Evolutionary conservation across 108 stramenopile genomes (phyloP), one percentile per base, ranked within the genome.

Genomic region (Skeletonema grethae): DNA sequence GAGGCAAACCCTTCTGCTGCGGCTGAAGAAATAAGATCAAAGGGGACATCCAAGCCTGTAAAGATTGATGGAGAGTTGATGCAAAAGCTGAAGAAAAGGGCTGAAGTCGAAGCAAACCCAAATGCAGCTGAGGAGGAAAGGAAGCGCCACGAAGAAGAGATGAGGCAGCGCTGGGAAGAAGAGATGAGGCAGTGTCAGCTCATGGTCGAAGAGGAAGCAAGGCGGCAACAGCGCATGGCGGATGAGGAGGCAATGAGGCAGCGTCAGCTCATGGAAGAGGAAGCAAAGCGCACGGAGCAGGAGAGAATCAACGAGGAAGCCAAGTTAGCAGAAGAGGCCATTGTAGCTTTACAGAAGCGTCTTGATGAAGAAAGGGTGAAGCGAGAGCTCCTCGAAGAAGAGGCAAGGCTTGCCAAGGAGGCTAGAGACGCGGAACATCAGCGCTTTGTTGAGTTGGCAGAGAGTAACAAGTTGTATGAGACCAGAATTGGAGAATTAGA

Each of bases 401-500:
- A 22, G 9, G 50, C 50, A 22, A 53, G 22, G 50, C 50, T 53
- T 53, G 50, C 50, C 18, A 53, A 53, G 7, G 50, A 53, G 22
- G 50, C 50, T 4, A 53, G 50, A n/a, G 22, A 53, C 22, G 50
- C 15, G 8, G 50, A 53, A 22, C 50, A 53, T 7, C 15, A 22
- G 22, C 50, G 50, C 20, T 53, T 22, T 53, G 50, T 53, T 22
- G 50, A 53, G 22, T 22, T 53, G 22, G 50, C 50, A 53, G 50
- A 53, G 50, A 53, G 22, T 53, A 22, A 22, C 18, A 53, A 53
- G 22, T 4, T 53, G 50, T 53, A n/a, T 22, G 50, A 53, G 22
- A 53, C 50, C 3, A 22, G 50, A 24, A 53, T 53, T 53, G 50
- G 50, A 53, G 20, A 53, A 22, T 53, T 53, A 22, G 50, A 53